Percentiles rank a stretch among this genome's conserved stretches.
phyloP scores from a whole-genome alignment of 2,329 filamentous ascomycete species.

The Conoideocrella luteorostrata region DNA sequence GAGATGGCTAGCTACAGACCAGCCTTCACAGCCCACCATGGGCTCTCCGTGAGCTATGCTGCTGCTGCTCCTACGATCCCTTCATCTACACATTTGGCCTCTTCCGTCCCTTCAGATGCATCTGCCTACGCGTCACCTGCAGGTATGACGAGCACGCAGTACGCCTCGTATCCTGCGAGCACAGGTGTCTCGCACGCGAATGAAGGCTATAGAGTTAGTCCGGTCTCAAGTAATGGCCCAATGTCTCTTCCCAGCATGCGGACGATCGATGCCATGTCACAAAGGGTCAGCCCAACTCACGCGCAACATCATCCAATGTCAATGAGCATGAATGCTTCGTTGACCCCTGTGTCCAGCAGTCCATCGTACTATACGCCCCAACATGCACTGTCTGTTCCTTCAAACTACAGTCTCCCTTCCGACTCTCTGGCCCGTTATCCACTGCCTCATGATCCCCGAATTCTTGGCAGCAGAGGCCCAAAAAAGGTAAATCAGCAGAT shows the following conservation, averaged over 20 bases:
- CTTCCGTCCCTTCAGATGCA: constrained; percentile 8
- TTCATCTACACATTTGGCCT: constrained; percentile 8
- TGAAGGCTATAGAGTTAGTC: constrained; percentile 24
- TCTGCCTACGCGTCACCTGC: constrained; percentile 15
- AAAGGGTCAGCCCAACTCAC: constrained; percentile 16
- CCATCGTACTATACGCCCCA: constrained; percentile 38
- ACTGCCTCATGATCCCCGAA: constrained; percentile 42
- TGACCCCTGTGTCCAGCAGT: constrained; percentile 21
- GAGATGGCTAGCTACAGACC: constrained; percentile 28
- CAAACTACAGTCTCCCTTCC: constrained; percentile 35
- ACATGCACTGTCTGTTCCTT: constrained; percentile 27
- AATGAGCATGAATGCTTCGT: constrained; percentile 26
- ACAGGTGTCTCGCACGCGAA: constrained; percentile 17
- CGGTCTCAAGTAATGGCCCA: constrained; percentile 19
- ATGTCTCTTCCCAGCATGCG: constrained; percentile 36
- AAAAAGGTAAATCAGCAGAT: constrained; percentile 46
- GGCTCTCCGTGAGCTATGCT: constrained; percentile 22
- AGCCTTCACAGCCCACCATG: constrained; percentile 15
- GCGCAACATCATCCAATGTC: constrained; percentile 29
- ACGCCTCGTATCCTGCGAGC: constrained; percentile 24
- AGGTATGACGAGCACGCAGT: constrained; percentile 20
- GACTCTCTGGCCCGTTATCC: constrained; percentile 40
- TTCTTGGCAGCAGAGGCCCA: constrained; percentile 42
- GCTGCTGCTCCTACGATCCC: constrained; percentile 7
- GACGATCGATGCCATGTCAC: constrained; percentile 29